Base-by-base conservation (phyloP, 1,284 basidiomycete species). In the Fomitopsis palustris region DNA sequence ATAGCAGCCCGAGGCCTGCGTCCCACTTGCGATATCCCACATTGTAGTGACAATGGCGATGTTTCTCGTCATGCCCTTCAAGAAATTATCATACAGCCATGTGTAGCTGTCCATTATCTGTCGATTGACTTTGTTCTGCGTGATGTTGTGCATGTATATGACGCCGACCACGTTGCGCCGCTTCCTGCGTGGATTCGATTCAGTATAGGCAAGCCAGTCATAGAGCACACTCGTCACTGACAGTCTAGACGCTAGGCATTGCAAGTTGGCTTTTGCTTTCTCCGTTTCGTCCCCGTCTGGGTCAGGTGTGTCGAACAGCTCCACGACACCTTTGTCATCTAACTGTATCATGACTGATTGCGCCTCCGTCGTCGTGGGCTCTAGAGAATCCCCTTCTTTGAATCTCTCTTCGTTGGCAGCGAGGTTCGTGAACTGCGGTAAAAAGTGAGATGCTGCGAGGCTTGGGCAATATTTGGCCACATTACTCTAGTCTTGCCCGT, bases 1-100 rank as follows among this genome's bases (percentile, higher is more conserved):
- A 5, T 37, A 21, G 23, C 14, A 41, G n/a, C 19, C 58, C 9
- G 25, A 7, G 4, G 2, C 10, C 14, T 16, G 55, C 47, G n/a
- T 55, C 41, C 17, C 23, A 37, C 39, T 78, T 72, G 56, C 72
- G 70, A 25, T 72, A 7, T 12, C 73, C 81, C 82, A 84, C 78
- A 81, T 81, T 54, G 74, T 82, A 52, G 81, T 84, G 31, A 78
- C 76, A 60, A 84, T 75, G n/a, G 80, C 69, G 38, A 84, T 79
- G 61, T 79, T 82, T 41, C 72, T 68, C 54, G 56, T 38, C 9
- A 33, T 33, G 25, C 9, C 33, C 16, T 47, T 3, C 16, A 54
- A 54, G 54, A 54, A 59, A 5, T 29, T 27, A 23, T 59, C n/a
- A 3, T 31, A 23, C 12, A 56, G 54, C 54, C 37, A 25, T 41